Evolutionary conservation across 2,329 filamentous ascomycete species (phyloP).

Genomic region (Aspergillus melleus): DNA sequence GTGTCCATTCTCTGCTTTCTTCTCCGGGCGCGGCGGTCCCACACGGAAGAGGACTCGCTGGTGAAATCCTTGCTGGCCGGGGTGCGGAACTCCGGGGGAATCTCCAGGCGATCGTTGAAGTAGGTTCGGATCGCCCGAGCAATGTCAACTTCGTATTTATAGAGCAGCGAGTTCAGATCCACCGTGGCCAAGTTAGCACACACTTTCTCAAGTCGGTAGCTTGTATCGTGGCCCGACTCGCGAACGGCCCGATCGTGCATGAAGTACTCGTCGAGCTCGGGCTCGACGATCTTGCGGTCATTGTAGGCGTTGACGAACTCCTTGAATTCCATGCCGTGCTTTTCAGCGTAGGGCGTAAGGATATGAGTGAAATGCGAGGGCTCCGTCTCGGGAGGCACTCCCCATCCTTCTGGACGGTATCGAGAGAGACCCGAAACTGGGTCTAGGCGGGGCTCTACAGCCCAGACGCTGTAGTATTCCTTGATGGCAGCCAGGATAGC

Average conservation of each 20-base stretch:
- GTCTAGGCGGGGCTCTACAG: conserved; percentile 73
- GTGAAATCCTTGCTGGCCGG: conserved; percentile 65
- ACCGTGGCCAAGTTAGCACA: conserved; percentile 89
- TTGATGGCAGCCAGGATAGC: conserved; percentile 92
- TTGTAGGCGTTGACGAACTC: conserved; percentile 92
- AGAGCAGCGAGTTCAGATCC: conserved; percentile 89
- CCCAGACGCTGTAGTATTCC: conserved; percentile 92
- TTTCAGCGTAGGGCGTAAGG: conserved; percentile 77
- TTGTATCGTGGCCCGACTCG: conserved; percentile 95
- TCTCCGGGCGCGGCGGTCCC: conserved; percentile 85
- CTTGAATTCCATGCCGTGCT: conserved; percentile 76
- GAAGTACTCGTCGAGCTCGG: conserved; percentile 92
- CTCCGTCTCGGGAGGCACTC: conserved; percentile 90
- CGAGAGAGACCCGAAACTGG: conserved; percentile 75
- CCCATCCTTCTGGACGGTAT: conserved; percentile 79
- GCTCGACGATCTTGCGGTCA: conserved; percentile 70
- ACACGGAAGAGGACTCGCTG: conserved; percentile 77
- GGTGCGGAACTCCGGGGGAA: conserved; percentile 79
- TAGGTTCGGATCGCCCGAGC: conserved; percentile 78
- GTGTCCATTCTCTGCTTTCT: conserved; percentile 86
- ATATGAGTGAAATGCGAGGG: conserved; percentile 83
- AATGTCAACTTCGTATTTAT: conserved; percentile 97
- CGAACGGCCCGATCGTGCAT: conserved; percentile 92
- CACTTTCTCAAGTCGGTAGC: conserved; percentile 85
- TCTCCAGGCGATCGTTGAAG: conserved; percentile 78